Percentiles rank a stretch among this genome's conserved stretches.
Evolutionary conservation across 805 yeast genomes (phyloP).

Genomic region (Hanseniaspora osmophila): DNA sequence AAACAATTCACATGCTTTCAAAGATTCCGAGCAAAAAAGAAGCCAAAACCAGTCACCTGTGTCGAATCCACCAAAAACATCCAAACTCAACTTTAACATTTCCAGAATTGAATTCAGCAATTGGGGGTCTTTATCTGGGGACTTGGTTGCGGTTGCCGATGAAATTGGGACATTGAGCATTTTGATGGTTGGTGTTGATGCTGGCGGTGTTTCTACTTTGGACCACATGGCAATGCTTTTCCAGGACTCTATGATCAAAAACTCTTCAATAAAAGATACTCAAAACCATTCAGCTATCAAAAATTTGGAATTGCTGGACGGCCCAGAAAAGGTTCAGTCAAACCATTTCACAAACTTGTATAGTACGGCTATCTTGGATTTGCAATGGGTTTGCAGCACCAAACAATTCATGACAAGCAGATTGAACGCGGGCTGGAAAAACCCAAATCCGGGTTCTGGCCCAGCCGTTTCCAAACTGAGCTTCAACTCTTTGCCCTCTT

Average conservation of each 20-base stretch:
- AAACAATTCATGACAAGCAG: slow-evolving; percentile 17
- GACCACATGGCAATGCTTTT: slow-evolving; percentile 23
- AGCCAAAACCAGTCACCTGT: not conserved
- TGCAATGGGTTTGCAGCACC: slow-evolving; percentile 30
- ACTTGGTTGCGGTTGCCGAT: slow-evolving; percentile 73
- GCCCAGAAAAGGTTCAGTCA: slow-evolving; percentile 21
- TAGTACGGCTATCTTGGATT: slow-evolving; percentile 25
- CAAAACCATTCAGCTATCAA: not conserved
- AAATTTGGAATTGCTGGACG: not conserved
- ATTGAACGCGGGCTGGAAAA: slow-evolving; percentile 3
- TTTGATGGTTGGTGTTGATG: slow-evolving; percentile 35
- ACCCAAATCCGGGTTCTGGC: not conserved
- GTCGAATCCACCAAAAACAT: not conserved
- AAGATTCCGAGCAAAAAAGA: no score
- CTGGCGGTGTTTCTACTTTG: slow-evolving; percentile 20
- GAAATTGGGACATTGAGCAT: slow-evolving; percentile 51
- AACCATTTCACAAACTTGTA: slow-evolving; percentile 24
- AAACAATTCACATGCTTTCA: not conserved
- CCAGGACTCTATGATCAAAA: slow-evolving; percentile 25
- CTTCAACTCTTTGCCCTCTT: slow-evolving; percentile 22
- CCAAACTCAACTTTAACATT: slow-evolving; percentile 22
- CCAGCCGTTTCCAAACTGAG: slow-evolving; percentile 15
- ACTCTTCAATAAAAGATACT: slow-evolving; percentile 7
- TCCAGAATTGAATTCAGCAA: slow-evolving; percentile 57
- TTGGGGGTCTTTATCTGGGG: slow-evolving; percentile 35